A percentile compares a stretch with the other conserved stretches of the same genome.
phyloP scores from a whole-genome alignment of 306 rosid genomes.

The Ceratonia siliqua region DNA sequence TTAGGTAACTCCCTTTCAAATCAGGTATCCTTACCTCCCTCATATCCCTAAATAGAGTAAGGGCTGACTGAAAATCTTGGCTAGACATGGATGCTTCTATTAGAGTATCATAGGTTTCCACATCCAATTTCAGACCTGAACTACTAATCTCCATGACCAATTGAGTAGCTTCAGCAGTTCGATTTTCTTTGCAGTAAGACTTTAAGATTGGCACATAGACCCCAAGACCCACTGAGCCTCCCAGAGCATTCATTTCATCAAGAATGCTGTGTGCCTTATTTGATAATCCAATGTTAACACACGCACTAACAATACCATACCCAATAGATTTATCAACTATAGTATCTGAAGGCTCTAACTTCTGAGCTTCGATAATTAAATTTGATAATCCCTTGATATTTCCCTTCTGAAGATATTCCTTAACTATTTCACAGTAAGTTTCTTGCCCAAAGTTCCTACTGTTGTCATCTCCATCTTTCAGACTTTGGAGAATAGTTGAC shows the following conservation, averaged over 20 bases:
- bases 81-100: slow-evolving; percentile 81
- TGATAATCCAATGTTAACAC: slow-evolving; percentile 68
- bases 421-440: slow-evolving; percentile 64
- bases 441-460: slow-evolving; percentile 56
- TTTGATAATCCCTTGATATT: slow-evolving; percentile 63
- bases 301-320: slow-evolving; percentile 73
- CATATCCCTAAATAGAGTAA: slow-evolving; percentile 85
- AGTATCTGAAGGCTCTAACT: slow-evolving; percentile 55
- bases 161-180: slow-evolving; percentile 81
- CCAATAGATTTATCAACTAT: slow-evolving; percentile 63
- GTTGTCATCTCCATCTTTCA: slow-evolving; percentile 51
- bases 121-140: slow-evolving; percentile 75
- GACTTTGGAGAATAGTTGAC: slow-evolving; percentile 53
- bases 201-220: slow-evolving; percentile 86
- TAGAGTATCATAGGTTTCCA: slow-evolving; percentile 65
- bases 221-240: slow-evolving; percentile 81
- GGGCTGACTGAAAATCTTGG: slow-evolving; percentile 93
- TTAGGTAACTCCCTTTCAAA: slow-evolving; percentile 84
- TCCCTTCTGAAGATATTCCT: slow-evolving; percentile 62
- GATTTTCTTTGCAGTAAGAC: slow-evolving; percentile 84
- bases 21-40: slow-evolving; percentile 74
- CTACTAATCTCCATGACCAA: slow-evolving; percentile 81
- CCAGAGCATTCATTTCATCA: slow-evolving; percentile 73
- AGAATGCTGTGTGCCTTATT: slow-evolving; percentile 86
- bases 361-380: slow-evolving; percentile 74